These are phyloP conservation scores for Bocquillonia castaneifolia DNA, from an alignment of 441 rosid species.

Conservation along the genomic window DNA sequence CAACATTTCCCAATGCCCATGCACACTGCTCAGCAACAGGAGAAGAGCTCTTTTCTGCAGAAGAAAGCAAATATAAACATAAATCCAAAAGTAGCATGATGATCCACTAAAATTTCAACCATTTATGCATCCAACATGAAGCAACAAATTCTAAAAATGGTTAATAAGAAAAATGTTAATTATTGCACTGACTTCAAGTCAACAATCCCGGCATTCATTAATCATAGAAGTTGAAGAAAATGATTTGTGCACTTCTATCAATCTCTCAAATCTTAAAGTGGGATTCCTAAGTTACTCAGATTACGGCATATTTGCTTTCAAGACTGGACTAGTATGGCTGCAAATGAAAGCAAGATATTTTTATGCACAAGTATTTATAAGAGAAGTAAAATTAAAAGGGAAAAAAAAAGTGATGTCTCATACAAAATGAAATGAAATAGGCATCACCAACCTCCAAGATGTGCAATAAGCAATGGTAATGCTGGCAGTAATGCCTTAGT, in stretches of 20 bases:
- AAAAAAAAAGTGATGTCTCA: not conserved
- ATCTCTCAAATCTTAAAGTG: not conserved
- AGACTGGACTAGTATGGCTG: not conserved
- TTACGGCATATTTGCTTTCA: not conserved
- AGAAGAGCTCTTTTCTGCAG: constrained; percentile 72
- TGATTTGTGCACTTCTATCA: too few relatives aligned
- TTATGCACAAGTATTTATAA: not conserved
- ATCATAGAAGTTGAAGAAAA: not conserved
- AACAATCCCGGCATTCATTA: not conserved
- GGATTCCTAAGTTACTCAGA: not conserved
- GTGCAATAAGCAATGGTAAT: constrained; percentile 87
- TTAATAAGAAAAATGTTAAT: too few relatives aligned
- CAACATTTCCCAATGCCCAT: constrained; percentile 96
- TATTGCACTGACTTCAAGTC: not conserved
- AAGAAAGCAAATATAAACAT: constrained; percentile 19
- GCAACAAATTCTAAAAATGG: not conserved
- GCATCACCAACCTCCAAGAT: constrained; percentile 68
- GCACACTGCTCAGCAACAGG: constrained; percentile 97
- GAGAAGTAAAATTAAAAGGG: not conserved
- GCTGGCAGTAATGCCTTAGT: constrained; percentile 80
- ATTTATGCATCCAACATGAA: not conserved
- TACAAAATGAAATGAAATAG: constrained; percentile 13
- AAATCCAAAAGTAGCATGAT: not conserved
- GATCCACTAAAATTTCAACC: not conserved
- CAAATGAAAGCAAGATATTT: not conserved